Conservation (phyloP, 805 yeast genomes). For the Barnettozyma sp. region DNA sequence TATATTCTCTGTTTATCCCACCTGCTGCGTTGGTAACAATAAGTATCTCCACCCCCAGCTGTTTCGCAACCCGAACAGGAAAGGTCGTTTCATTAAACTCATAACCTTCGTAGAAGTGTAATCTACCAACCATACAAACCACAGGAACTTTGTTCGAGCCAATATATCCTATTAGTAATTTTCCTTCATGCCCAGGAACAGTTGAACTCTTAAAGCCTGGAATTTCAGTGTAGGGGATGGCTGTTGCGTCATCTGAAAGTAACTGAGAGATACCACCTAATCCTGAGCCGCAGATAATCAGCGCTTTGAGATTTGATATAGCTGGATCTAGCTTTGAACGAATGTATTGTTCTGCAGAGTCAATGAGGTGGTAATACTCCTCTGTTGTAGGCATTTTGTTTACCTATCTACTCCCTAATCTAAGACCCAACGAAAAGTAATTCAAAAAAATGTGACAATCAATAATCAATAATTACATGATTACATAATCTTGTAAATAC, state of each 20-base stretch:
- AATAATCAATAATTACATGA: too few species aligned
- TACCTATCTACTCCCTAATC: too few species aligned
- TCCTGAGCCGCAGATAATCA: slow-evolving; percentile 93
- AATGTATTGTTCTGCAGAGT: slow-evolving; percentile 16
- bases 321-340: slow-evolving; percentile 7
- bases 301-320: slow-evolving; percentile 45
- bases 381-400: too few species aligned
- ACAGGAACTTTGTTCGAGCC: slow-evolving; percentile 69
- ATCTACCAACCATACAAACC: slow-evolving; percentile 88
- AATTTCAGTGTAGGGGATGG: slow-evolving; percentile 53
- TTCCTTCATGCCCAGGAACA: slow-evolving; percentile 87
- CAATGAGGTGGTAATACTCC: slow-evolving; percentile 13
- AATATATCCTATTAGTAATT: slow-evolving; percentile 69
- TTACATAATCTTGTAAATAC: too few species aligned
- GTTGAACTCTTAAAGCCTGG: slow-evolving; percentile 82
- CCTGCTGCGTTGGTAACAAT: slow-evolving; percentile 97
- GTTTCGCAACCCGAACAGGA: slow-evolving; percentile 71
- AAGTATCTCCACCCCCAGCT: slow-evolving; percentile 53
- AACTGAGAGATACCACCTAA: slow-evolving; percentile 72
- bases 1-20: slow-evolving; percentile 59
- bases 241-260: slow-evolving; percentile 32
- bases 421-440: too few species aligned
- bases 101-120: slow-evolving; percentile 91
- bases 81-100: slow-evolving; percentile 74
- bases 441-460: too few species aligned